Evolutionary conservation across 2,329 filamentous ascomycete genomes (phyloP), one percentile per base, ranked within the genome.

Genomic region (Paraphaeosphaeria sporulosa): DNA sequence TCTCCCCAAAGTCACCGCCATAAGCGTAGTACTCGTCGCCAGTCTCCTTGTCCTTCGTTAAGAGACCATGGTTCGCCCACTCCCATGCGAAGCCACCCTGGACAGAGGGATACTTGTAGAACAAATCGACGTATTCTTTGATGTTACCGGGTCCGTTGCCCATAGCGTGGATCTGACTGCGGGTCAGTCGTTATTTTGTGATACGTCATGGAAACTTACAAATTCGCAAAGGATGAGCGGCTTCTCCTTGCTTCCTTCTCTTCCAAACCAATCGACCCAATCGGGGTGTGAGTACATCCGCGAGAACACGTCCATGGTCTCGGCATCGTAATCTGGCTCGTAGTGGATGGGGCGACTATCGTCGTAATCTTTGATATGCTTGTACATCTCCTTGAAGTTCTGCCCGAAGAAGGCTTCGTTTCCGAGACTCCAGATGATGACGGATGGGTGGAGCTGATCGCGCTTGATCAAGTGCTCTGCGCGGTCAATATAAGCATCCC

Each of bases 361-460:
- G 64, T 91, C 89, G n/a, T 82, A 78, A 1, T 76, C 60, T 61
- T 86, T 88, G 52, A 84, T 83, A 71, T 85, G 89, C 3, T 87
- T 78, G 65, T 88, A 88, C 90, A 92, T 92, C 36, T 85, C 86
- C 48, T 81, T 82, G 68, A 90, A 87, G 69, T 92, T 92, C 9
- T 80, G 78, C 0, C 90, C 90, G 67, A 90, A 91, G 70, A 90
- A 92, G 0, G 89, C 85, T 71, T 92, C 90, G 67, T 92, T 92
- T 0, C 90, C 90, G 0, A 92, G 80, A 49, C 87, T 89, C 90
- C 90, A 92, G 44, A 91, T 85, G 51, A 92, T 87, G 52, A 92
- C 82, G n/a, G 84, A 88, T 0, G 90, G 75, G 64, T 91, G 87
- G 59, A 92, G 89, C 76, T 90, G 90, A 73, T 92, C 89, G 17